Evolutionary conservation across 2,329 filamentous ascomycete species (phyloP).

Genomic region (Chaetomium strumarium): DNA sequence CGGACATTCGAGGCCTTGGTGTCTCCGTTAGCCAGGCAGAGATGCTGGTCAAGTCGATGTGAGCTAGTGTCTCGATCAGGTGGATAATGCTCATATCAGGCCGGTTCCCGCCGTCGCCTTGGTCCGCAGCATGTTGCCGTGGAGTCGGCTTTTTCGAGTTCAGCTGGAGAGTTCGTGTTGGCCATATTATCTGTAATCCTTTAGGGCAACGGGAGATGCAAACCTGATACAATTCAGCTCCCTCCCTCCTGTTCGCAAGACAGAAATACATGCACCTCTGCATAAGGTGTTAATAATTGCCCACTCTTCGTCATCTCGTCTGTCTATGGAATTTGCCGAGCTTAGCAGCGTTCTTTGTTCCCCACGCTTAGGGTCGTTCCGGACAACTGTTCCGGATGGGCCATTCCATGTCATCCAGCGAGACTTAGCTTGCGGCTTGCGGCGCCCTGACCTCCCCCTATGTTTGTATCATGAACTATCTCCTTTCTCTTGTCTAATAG

Average conservation of each 20-base stretch:
- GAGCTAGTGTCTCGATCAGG: no score
- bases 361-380: no score
- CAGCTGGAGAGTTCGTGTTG: background rate
- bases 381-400: no score
- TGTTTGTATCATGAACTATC: no score
- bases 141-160: background rate
- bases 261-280: slow-evolving; percentile 6
- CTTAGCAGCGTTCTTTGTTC: no score
- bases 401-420: no score
- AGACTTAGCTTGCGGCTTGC: no score
- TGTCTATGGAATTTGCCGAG: no score
- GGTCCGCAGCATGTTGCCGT: background rate
- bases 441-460: no score
- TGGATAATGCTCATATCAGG: slow-evolving; percentile 6
- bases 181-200: slow-evolving; percentile 9
- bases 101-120: background rate
- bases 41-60: no score
- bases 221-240: background rate
- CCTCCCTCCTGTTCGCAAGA: background rate
- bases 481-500: no score
- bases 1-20: background rate
- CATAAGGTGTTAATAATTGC: slow-evolving; percentile 1
- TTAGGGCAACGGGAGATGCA: background rate
- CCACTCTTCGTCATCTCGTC: background rate
- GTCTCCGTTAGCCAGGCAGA: no score